phyloP scores from a whole-genome alignment of 345 rosid species.

The Rhizophora apiculata region DNA sequence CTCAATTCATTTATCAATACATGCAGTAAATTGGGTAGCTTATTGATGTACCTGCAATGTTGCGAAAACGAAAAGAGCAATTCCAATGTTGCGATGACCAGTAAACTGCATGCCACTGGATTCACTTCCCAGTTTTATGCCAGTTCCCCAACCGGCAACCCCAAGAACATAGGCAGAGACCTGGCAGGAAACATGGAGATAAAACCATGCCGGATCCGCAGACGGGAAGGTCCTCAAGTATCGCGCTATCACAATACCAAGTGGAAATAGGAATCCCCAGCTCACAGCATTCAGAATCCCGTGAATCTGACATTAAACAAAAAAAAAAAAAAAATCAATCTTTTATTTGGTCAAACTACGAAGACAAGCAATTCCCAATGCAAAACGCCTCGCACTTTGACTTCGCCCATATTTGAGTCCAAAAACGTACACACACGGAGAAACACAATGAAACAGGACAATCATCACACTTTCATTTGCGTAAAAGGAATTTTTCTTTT shows the following conservation, averaged over 20 bases:
- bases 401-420: too few species aligned
- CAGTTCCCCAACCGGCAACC: constrained; percentile 87
- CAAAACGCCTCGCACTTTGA: not conserved
- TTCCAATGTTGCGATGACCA: constrained; percentile 64
- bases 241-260: constrained; percentile 68
- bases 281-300: constrained; percentile 82
- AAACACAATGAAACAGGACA: too few species aligned
- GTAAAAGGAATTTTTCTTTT: too few species aligned
- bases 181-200: constrained; percentile 70
- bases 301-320: constrained; percentile 51
- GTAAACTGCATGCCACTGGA: constrained; percentile 40
- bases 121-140: constrained; percentile 78
- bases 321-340: not conserved
- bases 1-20: not conserved
- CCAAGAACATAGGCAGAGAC: constrained; percentile 68
- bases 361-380: not conserved
- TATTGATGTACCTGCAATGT: constrained; percentile 60
- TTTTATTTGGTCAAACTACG: not conserved
- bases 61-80: constrained; percentile 61
- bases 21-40: not conserved
- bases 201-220: constrained; percentile 90
- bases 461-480: too few species aligned
- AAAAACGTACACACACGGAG: too few species aligned
- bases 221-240: constrained; percentile 62
- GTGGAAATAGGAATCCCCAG: constrained; percentile 80